Conservation (phyloP, 345 rosid genomes). For the Salix purpurea region DNA sequence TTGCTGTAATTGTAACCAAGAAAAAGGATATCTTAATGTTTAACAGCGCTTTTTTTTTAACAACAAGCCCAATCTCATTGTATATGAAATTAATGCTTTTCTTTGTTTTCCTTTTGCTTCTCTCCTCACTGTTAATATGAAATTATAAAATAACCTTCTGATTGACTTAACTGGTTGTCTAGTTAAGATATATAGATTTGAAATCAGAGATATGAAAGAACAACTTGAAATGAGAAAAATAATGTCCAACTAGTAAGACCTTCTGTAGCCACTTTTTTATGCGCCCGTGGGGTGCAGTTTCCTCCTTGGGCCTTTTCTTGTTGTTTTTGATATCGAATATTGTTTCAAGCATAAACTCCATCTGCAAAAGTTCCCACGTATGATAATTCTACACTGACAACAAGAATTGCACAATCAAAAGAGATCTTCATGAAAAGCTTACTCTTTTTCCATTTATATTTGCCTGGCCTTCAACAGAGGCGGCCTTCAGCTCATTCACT, state of each 20-base stretch:
- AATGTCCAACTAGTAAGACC: conserved; percentile 31
- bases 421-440: conserved; percentile 11
- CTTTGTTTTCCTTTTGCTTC: too few relatives aligned
- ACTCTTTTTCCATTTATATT: conserved; percentile 58
- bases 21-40: background rate
- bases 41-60: background rate
- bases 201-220: background rate
- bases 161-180: background rate
- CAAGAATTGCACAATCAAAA: conserved; percentile 2
- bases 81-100: background rate
- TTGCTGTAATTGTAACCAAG: background rate
- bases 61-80: background rate
- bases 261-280: conserved; percentile 95
- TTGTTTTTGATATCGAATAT: conserved; percentile 89
- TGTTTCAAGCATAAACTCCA: conserved; percentile 95
- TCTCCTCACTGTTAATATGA: background rate
- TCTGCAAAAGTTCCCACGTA: conserved; percentile 40
- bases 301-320: conserved; percentile 72
- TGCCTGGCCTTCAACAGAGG: conserved; percentile 35
- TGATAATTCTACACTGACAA: conserved; percentile 2
- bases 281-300: conserved; percentile 54
- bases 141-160: background rate
- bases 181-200: background rate
- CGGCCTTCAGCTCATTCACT: conserved; percentile 64
- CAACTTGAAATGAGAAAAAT: background rate